Base-by-base conservation (phyloP, 2,329 filamentous ascomycete species). In the Sarocladiaceae sp. region DNA sequence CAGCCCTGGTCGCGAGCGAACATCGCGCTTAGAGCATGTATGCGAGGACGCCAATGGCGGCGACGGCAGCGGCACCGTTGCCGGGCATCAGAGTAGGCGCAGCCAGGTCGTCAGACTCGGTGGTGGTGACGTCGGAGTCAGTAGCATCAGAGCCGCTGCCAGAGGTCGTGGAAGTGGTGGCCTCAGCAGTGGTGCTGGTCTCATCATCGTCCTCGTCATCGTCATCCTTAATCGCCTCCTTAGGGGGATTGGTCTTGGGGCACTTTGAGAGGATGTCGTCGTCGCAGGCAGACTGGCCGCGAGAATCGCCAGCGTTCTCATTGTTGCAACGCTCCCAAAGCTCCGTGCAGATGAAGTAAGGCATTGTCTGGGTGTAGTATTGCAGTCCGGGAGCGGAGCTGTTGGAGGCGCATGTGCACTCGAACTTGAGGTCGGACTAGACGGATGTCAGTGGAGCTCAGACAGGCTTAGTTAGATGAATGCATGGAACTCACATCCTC, bases 281-380 rank as follows among this genome's bases (percentile, higher is more conserved):
- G 29, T 59, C 70, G 66, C 76, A 80, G 49, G 66, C 65, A 26
- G 58, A 54, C 60, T 78, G 74, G 32, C 57, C 69, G 9, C 51
- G 53, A 16, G 61, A 54, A 55, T 69, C 62, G 57, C 64, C 64
- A 21, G 63, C 61, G 54, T 71, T 68, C 35, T 56, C 47, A 2
- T 31, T 34, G 52, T 68, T 74, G 63, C 76, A 80, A 47, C 71
- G 60, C 20, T 54, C 49, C 58, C 65, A 76, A 32, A 74, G 69
- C 48, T 65, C 48, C 46, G 68, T 20, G 66, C 76, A 80, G 55
- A 76, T 68, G 55, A 73, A 77, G 46, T 63, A 67, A 39, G 69
- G 68, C 51, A 80, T 61, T 3, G 74, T 76, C 63, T 77, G 68
- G 40, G 49, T 53, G 62, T 76, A 80, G 58, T 72, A 68, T 58